A percentile compares a stretch with the other conserved stretches of the same genome.
phyloP scores from a whole-genome alignment of 495 filamentous ascomycete genomes.

The Trichoderma orchidacearum region DNA sequence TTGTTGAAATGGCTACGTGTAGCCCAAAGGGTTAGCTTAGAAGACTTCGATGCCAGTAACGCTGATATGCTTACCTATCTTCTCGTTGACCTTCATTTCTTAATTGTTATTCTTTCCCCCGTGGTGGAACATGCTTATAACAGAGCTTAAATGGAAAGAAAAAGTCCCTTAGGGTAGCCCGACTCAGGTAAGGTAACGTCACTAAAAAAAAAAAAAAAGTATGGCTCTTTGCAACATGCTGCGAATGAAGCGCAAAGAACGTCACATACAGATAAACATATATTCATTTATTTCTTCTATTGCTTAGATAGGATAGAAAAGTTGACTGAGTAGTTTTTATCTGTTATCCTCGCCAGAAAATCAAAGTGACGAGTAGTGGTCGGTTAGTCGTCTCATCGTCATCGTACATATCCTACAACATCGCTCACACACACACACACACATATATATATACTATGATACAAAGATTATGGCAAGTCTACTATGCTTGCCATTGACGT shows the following conservation, averaged over 20 bases:
- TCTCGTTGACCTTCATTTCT: conserved; percentile 27
- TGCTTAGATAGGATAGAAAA: no score
- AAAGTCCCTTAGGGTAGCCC: no score
- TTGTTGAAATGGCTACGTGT: conserved; percentile 48
- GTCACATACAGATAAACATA: no score
- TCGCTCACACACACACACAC: background rate
- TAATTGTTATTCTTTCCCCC: background rate
- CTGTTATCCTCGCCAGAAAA: no score
- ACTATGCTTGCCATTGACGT: background rate
- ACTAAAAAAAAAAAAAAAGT: no score
- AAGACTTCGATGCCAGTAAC: background rate
- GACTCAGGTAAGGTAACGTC: no score
- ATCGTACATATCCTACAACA: background rate
- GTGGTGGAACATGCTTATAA: background rate
- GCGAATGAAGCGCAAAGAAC: no score
- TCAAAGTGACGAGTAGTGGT: background rate
- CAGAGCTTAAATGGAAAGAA: background rate
- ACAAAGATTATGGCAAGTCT: background rate
- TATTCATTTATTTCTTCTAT: no score
- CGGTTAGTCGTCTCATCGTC: background rate
- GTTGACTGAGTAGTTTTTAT: no score
- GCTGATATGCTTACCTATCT: conserved; percentile 22
- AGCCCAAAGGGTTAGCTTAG: background rate
- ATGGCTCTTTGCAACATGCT: no score
- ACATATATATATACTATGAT: no score